A percentile compares a stretch with the other conserved stretches of the same genome.
These are phyloP conservation scores for Apiospora pterosperma DNA, from an alignment of 2,329 filamentous ascomycete species.

Conservation along the genomic window DNA sequence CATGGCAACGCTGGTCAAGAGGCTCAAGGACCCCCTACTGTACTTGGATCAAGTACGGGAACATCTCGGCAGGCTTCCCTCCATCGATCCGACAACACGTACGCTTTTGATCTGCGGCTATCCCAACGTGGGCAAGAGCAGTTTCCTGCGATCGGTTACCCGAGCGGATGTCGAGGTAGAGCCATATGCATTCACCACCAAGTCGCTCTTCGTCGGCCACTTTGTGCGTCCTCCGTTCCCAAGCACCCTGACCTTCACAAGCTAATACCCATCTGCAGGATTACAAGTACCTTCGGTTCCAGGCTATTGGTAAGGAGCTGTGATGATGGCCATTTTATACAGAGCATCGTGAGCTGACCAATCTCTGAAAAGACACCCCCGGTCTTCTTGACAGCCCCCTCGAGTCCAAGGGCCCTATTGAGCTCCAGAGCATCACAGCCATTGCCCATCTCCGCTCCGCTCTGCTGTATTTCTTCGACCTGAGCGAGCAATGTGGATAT, in stretches of 20 bases:
- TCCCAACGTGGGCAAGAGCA: conserved; percentile 96
- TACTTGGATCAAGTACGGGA: conserved; percentile 97
- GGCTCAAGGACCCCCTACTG: conserved; percentile 88
- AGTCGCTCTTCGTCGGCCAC: conserved; percentile 94
- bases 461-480: conserved; percentile 97
- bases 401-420: conserved; percentile 99
- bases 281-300: conserved; percentile 81
- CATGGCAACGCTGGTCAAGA: conserved; percentile 96
- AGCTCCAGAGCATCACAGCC: conserved; percentile 98
- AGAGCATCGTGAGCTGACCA: no score
- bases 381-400: conserved; percentile 96
- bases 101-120: conserved; percentile 97
- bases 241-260: no score
- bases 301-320: conserved; percentile 95
- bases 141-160: conserved; percentile 88
- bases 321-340: no score
- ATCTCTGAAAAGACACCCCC: no score
- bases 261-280: no score
- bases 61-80: conserved; percentile 92
- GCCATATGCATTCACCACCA: conserved; percentile 98
- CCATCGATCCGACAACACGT: conserved; percentile 97
- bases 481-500: conserved; percentile 68
- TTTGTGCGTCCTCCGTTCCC: no score
- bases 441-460: conserved; percentile 95
- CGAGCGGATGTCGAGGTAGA: conserved; percentile 95